phyloP scores from a whole-genome alignment of 1,284 basidiomycete species.

The Papiliotrema nemorosa region DNA sequence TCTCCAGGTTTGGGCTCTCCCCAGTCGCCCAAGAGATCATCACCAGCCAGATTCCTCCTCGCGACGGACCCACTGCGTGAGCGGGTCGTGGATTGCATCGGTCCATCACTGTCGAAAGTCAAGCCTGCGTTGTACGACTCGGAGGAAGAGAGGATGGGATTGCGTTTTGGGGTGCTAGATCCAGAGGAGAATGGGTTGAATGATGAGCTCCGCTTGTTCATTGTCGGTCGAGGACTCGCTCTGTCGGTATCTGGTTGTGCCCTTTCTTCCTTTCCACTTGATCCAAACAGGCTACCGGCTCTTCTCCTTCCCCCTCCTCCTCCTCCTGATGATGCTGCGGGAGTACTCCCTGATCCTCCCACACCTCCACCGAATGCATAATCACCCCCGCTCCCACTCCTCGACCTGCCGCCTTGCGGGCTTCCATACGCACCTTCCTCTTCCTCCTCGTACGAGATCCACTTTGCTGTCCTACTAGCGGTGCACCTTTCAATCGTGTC shows the following conservation, averaged over 20 bases:
- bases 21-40: conserved; percentile 20
- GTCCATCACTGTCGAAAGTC: conserved; percentile 32
- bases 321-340: no score
- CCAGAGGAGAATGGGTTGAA: conserved; percentile 35
- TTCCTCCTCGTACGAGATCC: conserved; percentile 52
- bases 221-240: not conserved
- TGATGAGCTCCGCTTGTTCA: conserved; percentile 13
- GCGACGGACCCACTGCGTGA: conserved; percentile 23
- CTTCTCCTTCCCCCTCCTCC: conserved; percentile 15
- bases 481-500: conserved; percentile 70
- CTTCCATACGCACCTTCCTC: conserved; percentile 42
- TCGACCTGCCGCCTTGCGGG: conserved; percentile 21
- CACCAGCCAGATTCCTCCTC: conserved; percentile 1
- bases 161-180: conserved; percentile 12
- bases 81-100: conserved; percentile 14
- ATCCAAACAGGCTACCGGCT: conserved; percentile 16
- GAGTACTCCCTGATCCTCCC: conserved; percentile 26
- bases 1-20: not conserved
- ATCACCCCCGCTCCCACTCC: conserved; percentile 15
- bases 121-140: conserved; percentile 42
- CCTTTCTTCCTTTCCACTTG: not conserved
- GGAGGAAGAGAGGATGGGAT: conserved; percentile 18
- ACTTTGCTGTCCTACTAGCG: conserved; percentile 65
- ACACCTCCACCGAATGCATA: conserved; percentile 46
- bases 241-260: conserved; percentile 4